Conservation (phyloP, 75 land plant species). For the Picea glauca region DNA sequence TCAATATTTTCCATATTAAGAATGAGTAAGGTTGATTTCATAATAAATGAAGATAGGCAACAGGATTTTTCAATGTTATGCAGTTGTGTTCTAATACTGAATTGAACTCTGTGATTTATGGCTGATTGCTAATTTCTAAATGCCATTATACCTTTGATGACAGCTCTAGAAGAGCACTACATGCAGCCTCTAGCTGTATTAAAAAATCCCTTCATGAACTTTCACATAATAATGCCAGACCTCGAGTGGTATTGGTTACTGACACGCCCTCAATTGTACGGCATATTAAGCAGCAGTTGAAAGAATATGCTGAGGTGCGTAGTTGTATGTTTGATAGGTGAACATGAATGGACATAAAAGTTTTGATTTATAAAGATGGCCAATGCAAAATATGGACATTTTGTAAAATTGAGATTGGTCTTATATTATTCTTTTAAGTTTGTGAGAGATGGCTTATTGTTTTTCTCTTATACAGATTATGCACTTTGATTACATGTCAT, state of each 20-base stretch:
- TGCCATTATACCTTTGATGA: background rate
- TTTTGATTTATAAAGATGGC: background rate
- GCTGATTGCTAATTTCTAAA: too few species aligned
- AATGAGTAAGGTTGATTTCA: background rate
- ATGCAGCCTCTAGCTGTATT: constrained; percentile 64
- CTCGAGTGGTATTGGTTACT: constrained; percentile 67
- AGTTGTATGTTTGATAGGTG: background rate
- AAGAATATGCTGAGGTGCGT: constrained; percentile 43
- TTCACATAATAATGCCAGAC: constrained; percentile 19
- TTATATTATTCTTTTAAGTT: background rate
- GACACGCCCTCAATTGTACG: constrained; percentile 68
- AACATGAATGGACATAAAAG: constrained; percentile 11
- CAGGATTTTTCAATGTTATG: too few species aligned
- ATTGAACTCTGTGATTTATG: too few species aligned
- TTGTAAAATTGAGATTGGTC: background rate
- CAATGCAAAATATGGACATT: background rate
- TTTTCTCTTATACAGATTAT: constrained; percentile 38
- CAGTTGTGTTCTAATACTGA: too few species aligned
- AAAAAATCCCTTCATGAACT: constrained; percentile 24
- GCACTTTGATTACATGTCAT: constrained; percentile 70
- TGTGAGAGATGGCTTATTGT: background rate
- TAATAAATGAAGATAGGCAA: too few species aligned
- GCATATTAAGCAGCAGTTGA: constrained; percentile 37
- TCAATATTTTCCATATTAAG: background rate
- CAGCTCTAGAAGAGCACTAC: constrained; percentile 62